Evolutionary conservation across 1,284 basidiomycete species (phyloP).

Genomic region (Malassezia obtusa): DNA sequence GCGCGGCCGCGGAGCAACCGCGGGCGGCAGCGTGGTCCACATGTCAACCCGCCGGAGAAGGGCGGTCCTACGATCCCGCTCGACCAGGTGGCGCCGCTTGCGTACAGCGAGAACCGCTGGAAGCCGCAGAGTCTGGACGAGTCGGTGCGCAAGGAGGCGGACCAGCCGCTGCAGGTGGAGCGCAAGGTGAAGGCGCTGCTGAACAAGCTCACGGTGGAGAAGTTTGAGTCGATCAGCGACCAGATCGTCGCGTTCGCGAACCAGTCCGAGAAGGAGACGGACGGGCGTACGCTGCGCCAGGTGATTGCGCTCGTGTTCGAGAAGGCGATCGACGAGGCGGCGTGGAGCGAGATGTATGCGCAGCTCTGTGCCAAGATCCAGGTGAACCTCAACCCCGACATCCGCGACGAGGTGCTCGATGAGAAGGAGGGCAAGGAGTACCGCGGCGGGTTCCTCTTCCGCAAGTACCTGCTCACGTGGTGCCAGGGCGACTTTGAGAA

Average conservation of each 20-base stretch:
- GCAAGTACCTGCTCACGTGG: slow-evolving; percentile 80
- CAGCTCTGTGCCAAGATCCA: slow-evolving; percentile 86
- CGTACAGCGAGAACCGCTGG: slow-evolving; percentile 75
- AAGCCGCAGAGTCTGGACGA: slow-evolving; percentile 35
- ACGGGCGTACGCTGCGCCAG: slow-evolving; percentile 84
- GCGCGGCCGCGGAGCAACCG: slow-evolving; percentile 42
- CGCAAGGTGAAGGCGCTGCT: slow-evolving; percentile 86
- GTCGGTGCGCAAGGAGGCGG: slow-evolving; percentile 52
- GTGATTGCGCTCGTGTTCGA: slow-evolving; percentile 94
- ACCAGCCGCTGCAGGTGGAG: slow-evolving; percentile 67
- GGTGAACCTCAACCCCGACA: slow-evolving; percentile 72
- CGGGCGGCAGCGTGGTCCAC: slow-evolving; percentile 38
- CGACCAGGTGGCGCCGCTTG: slow-evolving; percentile 61
- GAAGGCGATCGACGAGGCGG: slow-evolving; percentile 89
- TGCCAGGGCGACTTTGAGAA: slow-evolving; percentile 92
- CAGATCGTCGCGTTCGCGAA: slow-evolving; percentile 92
- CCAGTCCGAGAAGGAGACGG: slow-evolving; percentile 80
- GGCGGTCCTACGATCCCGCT: slow-evolving; percentile 51
- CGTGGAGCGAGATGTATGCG: slow-evolving; percentile 95
- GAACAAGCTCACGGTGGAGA: slow-evolving; percentile 95
- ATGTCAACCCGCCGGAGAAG: slow-evolving; percentile 47
- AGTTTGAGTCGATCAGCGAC: slow-evolving; percentile 85
- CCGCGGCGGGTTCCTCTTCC: slow-evolving; percentile 74
- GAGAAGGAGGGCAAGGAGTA: slow-evolving; percentile 68
- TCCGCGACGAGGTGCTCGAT: slow-evolving; percentile 63